phyloP scores from a whole-genome alignment of 768 basidiomycete species.

The Tephrocybe sp. region DNA sequence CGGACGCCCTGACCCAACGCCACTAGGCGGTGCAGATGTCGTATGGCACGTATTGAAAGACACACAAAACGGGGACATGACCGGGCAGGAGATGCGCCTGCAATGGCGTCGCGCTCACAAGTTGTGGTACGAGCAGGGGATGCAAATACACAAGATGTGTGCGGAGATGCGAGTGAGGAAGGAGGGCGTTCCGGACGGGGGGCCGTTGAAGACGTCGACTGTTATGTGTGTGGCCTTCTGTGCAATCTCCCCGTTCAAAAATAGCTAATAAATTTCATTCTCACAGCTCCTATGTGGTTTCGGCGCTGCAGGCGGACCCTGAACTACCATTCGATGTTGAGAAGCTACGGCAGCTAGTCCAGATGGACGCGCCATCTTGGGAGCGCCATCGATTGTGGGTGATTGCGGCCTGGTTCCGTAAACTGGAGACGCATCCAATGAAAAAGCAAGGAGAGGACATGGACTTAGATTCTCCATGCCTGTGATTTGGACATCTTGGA shows the following conservation, averaged over 20 bases:
- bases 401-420: constrained; percentile 14
- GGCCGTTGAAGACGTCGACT: constrained; percentile 25
- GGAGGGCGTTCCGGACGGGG: constrained; percentile 13
- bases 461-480: background rate
- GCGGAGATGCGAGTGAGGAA: constrained; percentile 21
- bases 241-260: background rate
- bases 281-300: constrained; percentile 30
- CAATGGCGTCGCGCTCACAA: constrained; percentile 35
- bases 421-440: background rate
- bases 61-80: background rate
- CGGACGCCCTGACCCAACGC: constrained; percentile 1
- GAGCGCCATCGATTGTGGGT: constrained; percentile 27
- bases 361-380: constrained; percentile 31
- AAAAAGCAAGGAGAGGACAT: background rate
- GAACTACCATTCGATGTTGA: constrained; percentile 27
- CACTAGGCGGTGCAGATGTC: background rate
- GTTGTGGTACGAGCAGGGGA: constrained; percentile 28
- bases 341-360: constrained; percentile 28
- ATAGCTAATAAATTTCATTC: background rate
- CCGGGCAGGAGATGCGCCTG: constrained; percentile 13
- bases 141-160: constrained; percentile 31
- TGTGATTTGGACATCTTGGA: background rate
- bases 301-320: constrained; percentile 28
- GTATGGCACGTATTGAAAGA: background rate
- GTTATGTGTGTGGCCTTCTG: constrained; percentile 28